phyloP scores from a whole-genome alignment of 176 grass and related monocot species.

The Avena insularis region DNA sequence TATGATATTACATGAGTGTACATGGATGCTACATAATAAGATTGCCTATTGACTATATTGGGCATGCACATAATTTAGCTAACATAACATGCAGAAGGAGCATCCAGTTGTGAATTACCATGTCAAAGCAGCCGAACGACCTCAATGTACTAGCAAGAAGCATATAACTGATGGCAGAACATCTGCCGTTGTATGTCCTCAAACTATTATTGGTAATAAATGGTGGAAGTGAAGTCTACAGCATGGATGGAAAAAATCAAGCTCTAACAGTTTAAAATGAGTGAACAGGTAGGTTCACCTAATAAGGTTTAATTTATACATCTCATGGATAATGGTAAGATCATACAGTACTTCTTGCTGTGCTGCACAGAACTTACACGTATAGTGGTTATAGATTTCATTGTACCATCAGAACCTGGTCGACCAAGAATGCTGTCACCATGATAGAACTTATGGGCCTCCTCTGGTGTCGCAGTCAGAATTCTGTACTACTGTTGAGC shows the following conservation, averaged over 20 bases:
- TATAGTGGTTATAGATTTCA: conserved; percentile 62
- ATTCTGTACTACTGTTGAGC: conserved; percentile 73
- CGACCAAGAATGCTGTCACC: conserved; percentile 71
- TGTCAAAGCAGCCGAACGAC: not conserved
- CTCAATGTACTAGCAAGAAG: not conserved
- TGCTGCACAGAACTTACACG: conserved; percentile 53
- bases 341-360: not conserved
- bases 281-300: not conserved
- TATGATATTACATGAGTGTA: not conserved
- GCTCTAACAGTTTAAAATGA: not conserved
- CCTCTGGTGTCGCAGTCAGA: conserved; percentile 47
- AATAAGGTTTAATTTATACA: not conserved
- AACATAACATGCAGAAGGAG: no score
- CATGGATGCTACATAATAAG: not conserved
- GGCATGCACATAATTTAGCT: not conserved
- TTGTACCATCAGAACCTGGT: conserved; percentile 60
- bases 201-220: conserved; percentile 9
- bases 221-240: not conserved
- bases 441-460: conserved; percentile 64
- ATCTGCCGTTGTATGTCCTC: not conserved
- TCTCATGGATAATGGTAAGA: not conserved
- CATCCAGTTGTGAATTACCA: no score
- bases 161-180: not conserved
- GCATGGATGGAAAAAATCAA: conserved; percentile 24
- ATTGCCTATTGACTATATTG: not conserved